Evolutionary conservation across 768 basidiomycete species (phyloP), one percentile per base, ranked within the genome.

Genomic region (Russula abietina): DNA sequence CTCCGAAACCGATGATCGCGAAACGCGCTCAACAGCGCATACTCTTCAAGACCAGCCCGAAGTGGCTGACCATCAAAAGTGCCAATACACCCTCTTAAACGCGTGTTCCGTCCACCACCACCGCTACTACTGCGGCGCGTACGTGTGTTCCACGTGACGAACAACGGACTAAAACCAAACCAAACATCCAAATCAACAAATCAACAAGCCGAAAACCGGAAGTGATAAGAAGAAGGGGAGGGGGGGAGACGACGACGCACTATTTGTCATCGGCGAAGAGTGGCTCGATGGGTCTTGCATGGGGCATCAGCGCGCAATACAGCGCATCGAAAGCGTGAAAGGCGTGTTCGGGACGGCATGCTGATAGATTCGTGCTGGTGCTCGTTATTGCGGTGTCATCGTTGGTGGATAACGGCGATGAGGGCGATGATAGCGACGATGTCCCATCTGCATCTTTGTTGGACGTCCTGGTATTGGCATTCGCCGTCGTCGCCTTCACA

Each of bases 81-180:
- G 70, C 96, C 96, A 69, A 99, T 98, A 76, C 96, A 99, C 52
- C 96, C 96, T 57, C 96, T 78, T 65, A 99, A 78, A 79, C 24
- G 81, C 72, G 61, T 83, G 81, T 32, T 39, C 55, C 60, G 22
- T 2, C 30, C 48, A 17, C 39, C 17, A 1, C 46, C 12, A 16
- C 30, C 17, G 9, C 30, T 4, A 11, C 26, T 41, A 22, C 45
- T 39, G 84, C 61, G 79, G 79, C 36, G 83, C n/a, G 55, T 22
- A 62, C 81, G 82, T 50, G 83, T 87, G 74, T 93, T 94, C 95
- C 95, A 99, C 7, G 96, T 98, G 36, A 98, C 93, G 74, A 99
- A 99, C 59, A 99, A 79, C 14, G 95, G 93, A 74, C 93, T 93
- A 66, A n/a, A n/a, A 36, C 12, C 33, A 36, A 3, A 33, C 2